Base-by-base conservation (phyloP, 768 basidiomycete species). In the Tylopilus plumbeoviolaceoides region DNA sequence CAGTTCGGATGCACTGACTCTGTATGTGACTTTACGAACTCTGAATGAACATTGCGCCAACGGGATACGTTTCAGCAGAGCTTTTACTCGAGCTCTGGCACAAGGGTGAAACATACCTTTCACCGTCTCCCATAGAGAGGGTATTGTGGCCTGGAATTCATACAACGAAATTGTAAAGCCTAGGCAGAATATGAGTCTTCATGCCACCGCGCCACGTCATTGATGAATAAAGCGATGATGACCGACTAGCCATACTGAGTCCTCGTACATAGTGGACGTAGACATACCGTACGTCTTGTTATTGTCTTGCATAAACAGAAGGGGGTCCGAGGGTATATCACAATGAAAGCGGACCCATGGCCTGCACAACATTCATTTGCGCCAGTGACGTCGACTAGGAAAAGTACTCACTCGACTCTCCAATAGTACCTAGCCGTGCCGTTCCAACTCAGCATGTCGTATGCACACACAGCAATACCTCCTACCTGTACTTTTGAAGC, bases 131-230 rank as follows among this genome's bases (percentile, higher is more conserved):
- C 87, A 88, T 2, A 89, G 68, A 0, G 83, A 77, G 1, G 75
- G 72, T 39, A 89, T 84, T 6, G 87, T 89, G 47, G 78, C 72
- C 39, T 74, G 72, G 62, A 79, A 86, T 63, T 89, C 87, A 63
- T 68, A 67, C 53, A 87, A 69, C 0, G 82, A 76, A 42, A 88
- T 78, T 0, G 83, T 85, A 66, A 85, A 89, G 2, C 78, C 79
- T 80, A 43, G 18, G 36, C 8, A 27, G 3, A 6, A 10, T 36
- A n/a, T n/a, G n/a, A n/a, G n/a, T n/a, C n/a, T 9, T 38, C 18
- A 11, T 31, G 41, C 36, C 33, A 39, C 28, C 21, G n/a, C 1
- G 9, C 40, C 30, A 30, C 18, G 14, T 36, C 21, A 40, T 1
- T 38, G n/a, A 10, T 38, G n/a, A 38, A n/a, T 6, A 15, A 38